A percentile compares a stretch with the other conserved stretches of the same genome.
Conservation (phyloP, 192 early-diverging fungal species). For the Phlyctochytrium planicorne region DNA sequence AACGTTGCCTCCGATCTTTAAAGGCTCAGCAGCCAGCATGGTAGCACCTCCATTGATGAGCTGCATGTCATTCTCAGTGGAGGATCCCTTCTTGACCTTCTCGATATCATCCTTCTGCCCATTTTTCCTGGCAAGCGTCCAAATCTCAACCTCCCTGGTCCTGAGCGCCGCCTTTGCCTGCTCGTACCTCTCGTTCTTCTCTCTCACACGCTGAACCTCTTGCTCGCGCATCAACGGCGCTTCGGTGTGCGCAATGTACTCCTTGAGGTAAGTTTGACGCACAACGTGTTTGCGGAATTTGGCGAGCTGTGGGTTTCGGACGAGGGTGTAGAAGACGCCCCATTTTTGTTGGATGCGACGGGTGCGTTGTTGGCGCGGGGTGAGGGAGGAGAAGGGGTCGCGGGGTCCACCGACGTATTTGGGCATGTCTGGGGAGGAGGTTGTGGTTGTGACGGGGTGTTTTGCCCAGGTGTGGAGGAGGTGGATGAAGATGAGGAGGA, state of each 20-base stretch:
- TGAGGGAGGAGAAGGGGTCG: background rate
- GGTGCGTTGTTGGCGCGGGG: background rate
- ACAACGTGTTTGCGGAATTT: slow-evolving; percentile 11
- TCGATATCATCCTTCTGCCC: too few species aligned
- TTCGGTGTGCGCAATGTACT: slow-evolving; percentile 3
- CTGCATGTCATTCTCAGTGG: too few species aligned
- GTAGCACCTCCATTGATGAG: too few species aligned
- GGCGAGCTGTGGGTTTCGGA: slow-evolving; percentile 10
- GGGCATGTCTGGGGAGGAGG: background rate
- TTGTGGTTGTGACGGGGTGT: background rate
- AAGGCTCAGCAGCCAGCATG: too few species aligned
- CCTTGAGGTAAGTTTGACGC: slow-evolving; percentile 2
- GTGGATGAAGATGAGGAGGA: slow-evolving; percentile 5
- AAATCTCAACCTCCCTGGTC: background rate
- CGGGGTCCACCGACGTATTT: background rate
- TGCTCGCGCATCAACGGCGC: slow-evolving; percentile 1
- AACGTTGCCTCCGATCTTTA: too few species aligned
- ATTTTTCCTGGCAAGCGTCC: too few species aligned
- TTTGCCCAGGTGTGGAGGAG: slow-evolving; percentile 1
- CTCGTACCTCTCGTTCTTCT: background rate
- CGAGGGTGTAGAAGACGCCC: slow-evolving; percentile 8
- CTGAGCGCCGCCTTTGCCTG: background rate
- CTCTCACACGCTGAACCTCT: background rate
- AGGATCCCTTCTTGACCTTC: too few species aligned
- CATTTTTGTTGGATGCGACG: slow-evolving; percentile 5